Conservation (phyloP, 2,329 filamentous ascomycete genomes). For the Aurifilum marmelostoma region DNA sequence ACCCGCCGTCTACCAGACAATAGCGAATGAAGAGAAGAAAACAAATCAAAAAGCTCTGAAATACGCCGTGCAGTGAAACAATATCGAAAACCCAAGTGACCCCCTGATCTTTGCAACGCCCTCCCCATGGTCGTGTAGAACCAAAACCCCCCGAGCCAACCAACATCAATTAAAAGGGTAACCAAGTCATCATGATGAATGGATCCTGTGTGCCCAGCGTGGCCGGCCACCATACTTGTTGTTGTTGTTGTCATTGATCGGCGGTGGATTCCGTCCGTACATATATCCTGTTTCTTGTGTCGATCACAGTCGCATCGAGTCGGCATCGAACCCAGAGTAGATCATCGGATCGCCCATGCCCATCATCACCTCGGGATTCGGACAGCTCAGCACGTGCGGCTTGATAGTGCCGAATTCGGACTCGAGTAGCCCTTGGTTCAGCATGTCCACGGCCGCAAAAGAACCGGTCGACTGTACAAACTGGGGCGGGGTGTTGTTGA, state of each 20-base stretch:
- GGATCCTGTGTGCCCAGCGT: not conserved
- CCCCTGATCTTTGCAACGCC: not conserved
- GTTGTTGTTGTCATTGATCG: not conserved
- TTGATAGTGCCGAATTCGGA: conserved; percentile 59
- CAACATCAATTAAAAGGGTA: not conserved
- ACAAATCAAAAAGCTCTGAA: not conserved
- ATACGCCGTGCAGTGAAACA: conserved; percentile 22
- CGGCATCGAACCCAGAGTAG: conserved; percentile 55
- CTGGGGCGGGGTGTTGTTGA: conserved; percentile 35
- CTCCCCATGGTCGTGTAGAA: not conserved
- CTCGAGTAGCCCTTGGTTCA: conserved; percentile 55
- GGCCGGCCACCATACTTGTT: not conserved
- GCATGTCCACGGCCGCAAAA: conserved; percentile 49
- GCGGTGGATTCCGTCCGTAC: not conserved
- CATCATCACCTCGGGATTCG: conserved; percentile 60
- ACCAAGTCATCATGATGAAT: not conserved
- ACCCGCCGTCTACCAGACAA: not conserved
- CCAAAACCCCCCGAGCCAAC: not conserved
- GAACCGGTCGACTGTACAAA: conserved; percentile 47
- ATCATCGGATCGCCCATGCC: conserved; percentile 63
- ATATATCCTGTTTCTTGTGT: not conserved
- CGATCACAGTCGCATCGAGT: conserved; percentile 46
- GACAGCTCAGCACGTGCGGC: conserved; percentile 56
- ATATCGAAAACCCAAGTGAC: not conserved
- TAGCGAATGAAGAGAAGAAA: not conserved